Evolutionary conservation across 129 eudicot species (phyloP).

Genomic region (Artemisia argyi): DNA sequence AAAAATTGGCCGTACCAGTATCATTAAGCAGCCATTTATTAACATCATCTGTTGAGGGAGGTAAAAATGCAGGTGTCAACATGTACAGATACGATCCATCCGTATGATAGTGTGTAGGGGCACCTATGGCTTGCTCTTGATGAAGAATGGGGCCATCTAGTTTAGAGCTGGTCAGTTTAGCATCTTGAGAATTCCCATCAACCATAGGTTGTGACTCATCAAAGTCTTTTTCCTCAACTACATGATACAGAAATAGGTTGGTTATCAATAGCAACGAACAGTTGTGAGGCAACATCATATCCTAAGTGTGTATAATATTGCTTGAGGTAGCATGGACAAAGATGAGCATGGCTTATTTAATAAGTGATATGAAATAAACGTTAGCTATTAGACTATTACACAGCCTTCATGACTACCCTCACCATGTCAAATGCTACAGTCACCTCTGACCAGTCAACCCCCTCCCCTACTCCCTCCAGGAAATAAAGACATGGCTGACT

Average conservation of each 20-base stretch:
- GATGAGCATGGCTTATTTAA: background rate
- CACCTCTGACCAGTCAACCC: too few species aligned
- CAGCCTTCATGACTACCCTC: too few species aligned
- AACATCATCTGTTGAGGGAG: constrained; percentile 72
- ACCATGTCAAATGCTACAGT: too few species aligned
- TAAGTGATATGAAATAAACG: background rate
- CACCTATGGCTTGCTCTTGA: constrained; percentile 42
- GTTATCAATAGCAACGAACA: background rate
- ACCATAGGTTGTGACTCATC: constrained; percentile 39
- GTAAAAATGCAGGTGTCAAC: constrained; percentile 69
- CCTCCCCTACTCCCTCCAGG: too few species aligned
- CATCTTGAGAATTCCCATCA: constrained; percentile 34
- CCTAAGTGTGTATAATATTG: constrained; percentile 4
- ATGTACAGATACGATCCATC: constrained; percentile 71
- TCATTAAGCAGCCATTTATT: constrained; percentile 55
- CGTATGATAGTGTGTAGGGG: constrained; percentile 52
- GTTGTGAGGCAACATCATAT: constrained; percentile 8
- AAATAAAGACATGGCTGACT: too few species aligned
- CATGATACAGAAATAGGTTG: constrained; percentile 21
- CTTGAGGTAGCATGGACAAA: constrained; percentile 8
- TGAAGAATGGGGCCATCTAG: constrained; percentile 16
- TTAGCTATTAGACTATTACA: too few species aligned
- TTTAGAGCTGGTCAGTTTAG: constrained; percentile 21
- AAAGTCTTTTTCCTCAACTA: constrained; percentile 34
- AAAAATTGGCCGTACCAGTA: constrained; percentile 27